phyloP scores from a whole-genome alignment of 345 rosid species.

The Triadica sebifera region DNA sequence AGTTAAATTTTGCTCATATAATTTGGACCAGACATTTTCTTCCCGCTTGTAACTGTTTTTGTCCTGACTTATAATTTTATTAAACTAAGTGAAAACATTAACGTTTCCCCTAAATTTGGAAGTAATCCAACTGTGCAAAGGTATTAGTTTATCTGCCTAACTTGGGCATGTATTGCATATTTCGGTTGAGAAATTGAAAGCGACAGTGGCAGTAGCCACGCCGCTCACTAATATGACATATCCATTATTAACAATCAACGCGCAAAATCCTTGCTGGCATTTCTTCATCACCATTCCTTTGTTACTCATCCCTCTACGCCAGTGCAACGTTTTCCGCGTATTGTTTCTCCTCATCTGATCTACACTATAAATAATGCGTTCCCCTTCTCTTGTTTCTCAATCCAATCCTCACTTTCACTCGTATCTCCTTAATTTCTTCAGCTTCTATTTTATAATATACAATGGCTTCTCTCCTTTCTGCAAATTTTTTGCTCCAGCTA shows the following conservation, averaged over 20 bases:
- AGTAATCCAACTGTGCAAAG: too few species aligned
- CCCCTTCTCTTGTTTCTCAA: neutral
- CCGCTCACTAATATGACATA: neutral
- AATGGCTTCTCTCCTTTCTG: constrained; percentile 16
- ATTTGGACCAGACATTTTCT: too few species aligned
- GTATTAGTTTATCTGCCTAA: too few species aligned
- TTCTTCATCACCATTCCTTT: neutral
- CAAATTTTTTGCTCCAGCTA: neutral
- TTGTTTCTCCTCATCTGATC: neutral
- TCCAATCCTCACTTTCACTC: neutral
- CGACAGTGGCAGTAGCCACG: neutral
- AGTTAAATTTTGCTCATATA: too few species aligned
- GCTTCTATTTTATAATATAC: neutral
- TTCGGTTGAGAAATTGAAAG: neutral
- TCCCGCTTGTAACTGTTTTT: too few species aligned
- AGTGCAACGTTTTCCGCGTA: neutral
- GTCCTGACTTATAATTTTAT: too few species aligned
- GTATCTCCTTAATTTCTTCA: too few species aligned
- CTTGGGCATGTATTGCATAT: neutral
- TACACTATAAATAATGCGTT: neutral
- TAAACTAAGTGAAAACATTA: too few species aligned
- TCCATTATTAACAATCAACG: neutral
- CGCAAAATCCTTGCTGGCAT: neutral
- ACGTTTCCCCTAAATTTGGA: too few species aligned
- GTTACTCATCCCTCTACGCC: neutral